Conservation (phyloP, 306 rosid genomes). For the Lathyrus aphaca region DNA sequence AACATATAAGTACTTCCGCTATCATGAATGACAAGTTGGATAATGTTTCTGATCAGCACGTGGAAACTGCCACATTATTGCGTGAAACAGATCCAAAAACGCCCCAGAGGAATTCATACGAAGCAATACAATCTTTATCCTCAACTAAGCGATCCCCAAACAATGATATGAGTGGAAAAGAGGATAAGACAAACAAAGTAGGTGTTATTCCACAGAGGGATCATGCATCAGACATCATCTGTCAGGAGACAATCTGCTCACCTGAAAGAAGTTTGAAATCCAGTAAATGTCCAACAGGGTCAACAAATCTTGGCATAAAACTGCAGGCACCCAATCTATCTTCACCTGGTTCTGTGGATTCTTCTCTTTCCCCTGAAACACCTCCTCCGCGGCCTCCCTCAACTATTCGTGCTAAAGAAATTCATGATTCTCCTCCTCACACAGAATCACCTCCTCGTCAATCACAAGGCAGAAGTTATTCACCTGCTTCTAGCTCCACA, state of each 20-base stretch:
- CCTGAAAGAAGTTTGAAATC: slow-evolving; percentile 36
- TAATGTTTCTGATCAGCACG: slow-evolving; percentile 40
- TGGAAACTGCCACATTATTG: slow-evolving; percentile 40
- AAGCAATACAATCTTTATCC: slow-evolving; percentile 33
- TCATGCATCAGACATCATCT: slow-evolving; percentile 19
- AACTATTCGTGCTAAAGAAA: slow-evolving; percentile 27
- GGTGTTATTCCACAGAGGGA: slow-evolving; percentile 31
- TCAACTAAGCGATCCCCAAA: slow-evolving; percentile 49
- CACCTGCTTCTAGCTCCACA: slow-evolving; percentile 39
- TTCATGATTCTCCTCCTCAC: slow-evolving; percentile 47
- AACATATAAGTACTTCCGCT: slow-evolving; percentile 60
- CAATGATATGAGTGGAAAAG: slow-evolving; percentile 37
- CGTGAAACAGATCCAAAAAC: slow-evolving; percentile 49
- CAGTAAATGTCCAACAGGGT: slow-evolving; percentile 33
- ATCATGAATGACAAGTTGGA: slow-evolving; percentile 54
- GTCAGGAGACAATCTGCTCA: slow-evolving; percentile 42
- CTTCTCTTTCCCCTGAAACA: slow-evolving; percentile 55
- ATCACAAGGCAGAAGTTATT: slow-evolving; percentile 45
- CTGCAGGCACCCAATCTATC: slow-evolving; percentile 35
- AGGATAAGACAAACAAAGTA: slow-evolving; percentile 41
- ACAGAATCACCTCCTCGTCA: slow-evolving; percentile 35
- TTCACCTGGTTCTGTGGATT: slow-evolving; percentile 42
- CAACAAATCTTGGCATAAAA: slow-evolving; percentile 37
- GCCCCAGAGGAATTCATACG: slow-evolving; percentile 39
- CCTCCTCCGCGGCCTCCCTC: slow-evolving; percentile 47